Percentiles rank a stretch among this genome's conserved stretches.
These are phyloP conservation scores for Venturia carpophila DNA, from an alignment of 2,329 filamentous ascomycete genomes.

Conservation along the genomic window DNA sequence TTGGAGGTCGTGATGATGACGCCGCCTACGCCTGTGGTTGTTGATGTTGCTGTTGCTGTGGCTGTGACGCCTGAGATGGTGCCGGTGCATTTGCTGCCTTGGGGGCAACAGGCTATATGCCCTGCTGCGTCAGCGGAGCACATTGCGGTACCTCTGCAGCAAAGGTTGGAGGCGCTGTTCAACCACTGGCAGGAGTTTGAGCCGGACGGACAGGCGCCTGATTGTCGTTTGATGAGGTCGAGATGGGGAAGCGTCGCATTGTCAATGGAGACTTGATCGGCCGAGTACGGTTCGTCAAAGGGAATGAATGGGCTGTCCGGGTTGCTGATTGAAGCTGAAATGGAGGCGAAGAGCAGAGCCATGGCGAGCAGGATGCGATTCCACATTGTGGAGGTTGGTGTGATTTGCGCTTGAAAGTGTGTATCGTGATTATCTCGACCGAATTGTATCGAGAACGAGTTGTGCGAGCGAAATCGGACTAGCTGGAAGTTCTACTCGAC, in stretches of 20 bases:
- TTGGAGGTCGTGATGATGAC: conserved; percentile 4
- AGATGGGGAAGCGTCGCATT: conserved; percentile 15
- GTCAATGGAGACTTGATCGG: not conserved
- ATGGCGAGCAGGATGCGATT: not conserved
- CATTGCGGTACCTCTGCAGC: conserved; percentile 46
- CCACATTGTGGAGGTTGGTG: conserved; percentile 3
- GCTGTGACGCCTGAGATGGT: conserved; percentile 35
- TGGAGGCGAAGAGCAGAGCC: not conserved
- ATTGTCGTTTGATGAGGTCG: conserved; percentile 30
- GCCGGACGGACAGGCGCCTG: conserved; percentile 41
- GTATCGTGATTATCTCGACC: not conserved
- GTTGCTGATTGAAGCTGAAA: not conserved
- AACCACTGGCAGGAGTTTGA: conserved; percentile 42
- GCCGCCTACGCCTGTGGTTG: conserved; percentile 19
- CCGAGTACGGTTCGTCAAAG: conserved; percentile 5
- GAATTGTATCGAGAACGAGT: not conserved
- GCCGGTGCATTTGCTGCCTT: conserved; percentile 50
- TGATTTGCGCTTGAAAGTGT: not conserved
- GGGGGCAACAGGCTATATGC: conserved; percentile 55
- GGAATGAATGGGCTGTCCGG: not conserved
- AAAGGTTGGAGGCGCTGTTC: conserved; percentile 44
- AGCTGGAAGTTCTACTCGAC: not conserved
- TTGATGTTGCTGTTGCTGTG: conserved; percentile 9
- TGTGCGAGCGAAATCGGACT: not conserved
- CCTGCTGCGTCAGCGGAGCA: conserved; percentile 50